phyloP scores from a whole-genome alignment of 345 rosid genomes.

The Gossypium bickii region DNA sequence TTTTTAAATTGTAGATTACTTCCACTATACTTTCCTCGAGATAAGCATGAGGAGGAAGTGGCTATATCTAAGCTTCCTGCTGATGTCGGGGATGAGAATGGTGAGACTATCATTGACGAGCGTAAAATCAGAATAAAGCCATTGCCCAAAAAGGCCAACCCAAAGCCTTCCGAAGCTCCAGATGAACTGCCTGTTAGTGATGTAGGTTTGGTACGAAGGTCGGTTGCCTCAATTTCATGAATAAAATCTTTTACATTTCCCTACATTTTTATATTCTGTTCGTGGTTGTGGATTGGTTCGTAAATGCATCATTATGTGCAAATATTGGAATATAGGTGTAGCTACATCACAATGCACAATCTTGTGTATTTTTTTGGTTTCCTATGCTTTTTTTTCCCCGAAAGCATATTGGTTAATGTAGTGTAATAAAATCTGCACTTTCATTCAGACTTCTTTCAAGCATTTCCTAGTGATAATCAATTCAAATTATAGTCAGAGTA shows the following conservation, averaged over 20 bases:
- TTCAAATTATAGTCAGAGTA: background rate
- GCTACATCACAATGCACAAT: background rate
- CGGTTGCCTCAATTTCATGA: constrained; percentile 22
- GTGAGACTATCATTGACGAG: constrained; percentile 90
- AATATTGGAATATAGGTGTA: background rate
- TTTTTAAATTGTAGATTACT: constrained; percentile 62
- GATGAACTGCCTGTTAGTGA: constrained; percentile 60
- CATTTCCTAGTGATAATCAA: background rate
- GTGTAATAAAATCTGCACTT: background rate
- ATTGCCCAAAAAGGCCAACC: constrained; percentile 60
- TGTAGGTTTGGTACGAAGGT: constrained; percentile 87
- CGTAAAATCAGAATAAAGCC: constrained; percentile 95
- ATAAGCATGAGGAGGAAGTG: constrained; percentile 79
- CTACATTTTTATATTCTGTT: background rate
- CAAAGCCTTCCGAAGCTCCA: constrained; percentile 53
- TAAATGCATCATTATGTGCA: constrained; percentile 1
- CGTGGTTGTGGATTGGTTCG: background rate
- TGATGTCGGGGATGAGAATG: constrained; percentile 98
- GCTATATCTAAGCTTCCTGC: constrained; percentile 91
- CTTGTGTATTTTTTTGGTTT: background rate
- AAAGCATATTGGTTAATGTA: constrained; percentile 1
- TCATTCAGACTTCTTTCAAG: background rate
- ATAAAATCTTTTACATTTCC: background rate
- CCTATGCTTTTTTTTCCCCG: background rate
- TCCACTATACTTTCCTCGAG: constrained; percentile 96